Evolutionary conservation across 2,329 filamentous ascomycete species (phyloP).

Genomic region (Fusarium marasasianum): DNA sequence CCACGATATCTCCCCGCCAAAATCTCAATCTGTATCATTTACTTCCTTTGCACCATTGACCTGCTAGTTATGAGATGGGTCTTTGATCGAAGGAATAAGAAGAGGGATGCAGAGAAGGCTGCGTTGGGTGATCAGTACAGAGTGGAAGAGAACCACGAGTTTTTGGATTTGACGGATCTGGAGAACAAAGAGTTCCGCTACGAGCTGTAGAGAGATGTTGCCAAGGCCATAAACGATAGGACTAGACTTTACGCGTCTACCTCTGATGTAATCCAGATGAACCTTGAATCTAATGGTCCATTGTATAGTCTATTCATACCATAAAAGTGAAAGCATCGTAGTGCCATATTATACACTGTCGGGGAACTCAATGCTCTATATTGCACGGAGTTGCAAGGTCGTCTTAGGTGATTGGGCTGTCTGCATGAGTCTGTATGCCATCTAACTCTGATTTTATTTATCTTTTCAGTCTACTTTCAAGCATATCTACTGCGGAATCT

Average conservation of each 20-base stretch:
- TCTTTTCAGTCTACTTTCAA: not conserved
- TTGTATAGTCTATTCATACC: not conserved
- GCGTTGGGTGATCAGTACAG: not conserved
- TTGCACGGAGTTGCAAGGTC: not conserved
- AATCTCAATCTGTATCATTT: conserved; percentile 36
- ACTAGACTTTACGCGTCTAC: too few relatives aligned
- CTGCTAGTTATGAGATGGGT: conserved; percentile 32
- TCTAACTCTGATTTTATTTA: too few relatives aligned
- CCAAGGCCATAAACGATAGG: rapidly evolving
- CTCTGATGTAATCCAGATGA: rapidly evolving
- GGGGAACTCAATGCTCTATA: rapidly evolving
- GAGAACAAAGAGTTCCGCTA: conserved; percentile 1
- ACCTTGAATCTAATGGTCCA: rapidly evolving
- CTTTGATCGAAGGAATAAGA: conserved; percentile 21
- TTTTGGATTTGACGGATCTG: conserved; percentile 31
- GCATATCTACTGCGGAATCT: conserved; percentile 12
- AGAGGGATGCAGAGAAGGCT: conserved; percentile 15
- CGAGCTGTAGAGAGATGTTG: not conserved
- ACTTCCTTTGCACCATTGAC: conserved; percentile 31
- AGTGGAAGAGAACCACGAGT: conserved; percentile 30
- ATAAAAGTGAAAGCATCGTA: too few relatives aligned
- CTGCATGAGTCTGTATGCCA: too few relatives aligned
- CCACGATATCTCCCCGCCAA: conserved; percentile 31
- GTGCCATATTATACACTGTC: rapidly evolving
- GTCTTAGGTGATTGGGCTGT: rapidly evolving